Base-by-base conservation (phyloP, 352 stramenopile genomes). In the Globisporangium splendens region DNA sequence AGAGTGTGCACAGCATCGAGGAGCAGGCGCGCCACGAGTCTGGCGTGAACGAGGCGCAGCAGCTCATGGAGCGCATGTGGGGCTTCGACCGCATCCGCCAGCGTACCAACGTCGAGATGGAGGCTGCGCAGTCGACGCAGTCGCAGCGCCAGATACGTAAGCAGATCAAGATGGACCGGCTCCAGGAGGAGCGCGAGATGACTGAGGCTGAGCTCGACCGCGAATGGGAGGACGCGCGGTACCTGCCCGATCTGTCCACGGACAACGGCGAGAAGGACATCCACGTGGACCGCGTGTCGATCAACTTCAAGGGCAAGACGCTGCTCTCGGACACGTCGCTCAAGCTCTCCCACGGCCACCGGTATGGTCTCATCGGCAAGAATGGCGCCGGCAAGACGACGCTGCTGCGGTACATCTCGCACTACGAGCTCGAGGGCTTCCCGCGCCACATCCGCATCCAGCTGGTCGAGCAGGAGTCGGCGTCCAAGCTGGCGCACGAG, bases 361-460 rank as follows among this genome's bases (percentile, higher is more conserved):
- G 88, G 8, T 96, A 98, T 66, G 93, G 95, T 60, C 80, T 98
- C 20, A 92, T 98, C 41, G 96, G 96, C 46, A 97, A 98, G 71
- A 93, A 96, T 65, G 83, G 84, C 31, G 76, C 76, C 4, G 92
- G 93, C 15, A 98, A 99, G 68, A 99, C 96, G 44, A 99, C 97
- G 21, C 70, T 99, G 31, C 69, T 99, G 24, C 89, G 96, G 50
- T 94, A 90, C 60, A 99, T 99, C 66, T 96, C 96, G 33, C 88
- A 94, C 63, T 97, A 98, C 72, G 86, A 98, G 69, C 91, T 99
- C 48, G 93, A 98, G 52, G 95, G 95, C 3, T 98, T 99, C 75
- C 96, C 96, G 10, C 76, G 84, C 21, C 95, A 98, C 80, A 84
- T 98, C 39, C 82, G 95, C 53, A 96, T 98, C 24, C 88, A 98